Conservation (phyloP, 192 early-diverging fungal species). For the Coemansia sp. region DNA sequence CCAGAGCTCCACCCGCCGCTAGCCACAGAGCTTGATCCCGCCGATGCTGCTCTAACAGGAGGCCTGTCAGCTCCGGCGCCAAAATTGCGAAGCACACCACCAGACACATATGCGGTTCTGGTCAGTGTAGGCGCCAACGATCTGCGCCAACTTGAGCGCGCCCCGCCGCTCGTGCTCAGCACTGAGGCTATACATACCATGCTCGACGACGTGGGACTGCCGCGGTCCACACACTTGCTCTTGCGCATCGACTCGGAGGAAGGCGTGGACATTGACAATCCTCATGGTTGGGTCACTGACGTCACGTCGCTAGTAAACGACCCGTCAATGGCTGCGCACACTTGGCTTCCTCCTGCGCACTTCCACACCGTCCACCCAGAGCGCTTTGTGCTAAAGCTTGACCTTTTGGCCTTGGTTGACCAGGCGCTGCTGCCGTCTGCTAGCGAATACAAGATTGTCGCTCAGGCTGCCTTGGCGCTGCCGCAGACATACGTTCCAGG, state of each 20-base stretch:
- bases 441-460: slow-evolving; percentile 31
- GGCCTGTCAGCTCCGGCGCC: not conserved
- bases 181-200: slow-evolving; percentile 22
- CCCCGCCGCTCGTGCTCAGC: slow-evolving; percentile 32
- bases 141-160: slow-evolving; percentile 14
- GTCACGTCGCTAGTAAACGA: slow-evolving; percentile 25
- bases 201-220: slow-evolving; percentile 39
- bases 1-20: slow-evolving; percentile 22
- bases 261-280: slow-evolving; percentile 21
- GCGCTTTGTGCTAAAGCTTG: slow-evolving; percentile 43
- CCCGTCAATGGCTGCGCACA: slow-evolving; percentile 13
- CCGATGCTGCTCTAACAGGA: not conserved
- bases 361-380: slow-evolving; percentile 47
- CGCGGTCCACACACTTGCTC: slow-evolving; percentile 47
- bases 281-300: slow-evolving; percentile 25
- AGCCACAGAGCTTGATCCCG: not conserved
- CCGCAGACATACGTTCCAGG: slow-evolving; percentile 28
- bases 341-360: slow-evolving; percentile 38
- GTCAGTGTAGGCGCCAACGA: slow-evolving; percentile 47
- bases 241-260: slow-evolving; percentile 43
- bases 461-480: slow-evolving; percentile 32
- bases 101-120: slow-evolving; percentile 29
- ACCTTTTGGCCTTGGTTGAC: slow-evolving; percentile 45
- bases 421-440: slow-evolving; percentile 30
- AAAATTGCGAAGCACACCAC: slow-evolving; percentile 3